Base-by-base conservation (phyloP, 1,284 basidiomycete genomes). In the Albatrellus sp. region DNA sequence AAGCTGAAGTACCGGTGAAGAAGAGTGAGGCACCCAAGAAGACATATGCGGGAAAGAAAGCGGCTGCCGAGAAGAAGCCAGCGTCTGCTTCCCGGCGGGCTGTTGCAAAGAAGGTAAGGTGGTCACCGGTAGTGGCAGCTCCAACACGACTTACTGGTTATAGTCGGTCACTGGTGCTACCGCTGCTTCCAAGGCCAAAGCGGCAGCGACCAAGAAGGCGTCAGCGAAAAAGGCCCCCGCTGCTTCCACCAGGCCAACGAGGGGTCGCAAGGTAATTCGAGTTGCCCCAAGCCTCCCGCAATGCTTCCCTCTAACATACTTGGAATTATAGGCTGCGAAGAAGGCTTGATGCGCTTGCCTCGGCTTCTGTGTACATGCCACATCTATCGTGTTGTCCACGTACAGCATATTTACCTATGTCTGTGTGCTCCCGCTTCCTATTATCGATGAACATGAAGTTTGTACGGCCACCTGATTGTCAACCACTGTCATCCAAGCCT, bases 51-150 rank as follows among this genome's bases (percentile, higher is more conserved):
- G 59, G 60, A 0, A 75, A 73, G 60, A 80, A 71, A 59, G 51
- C 61, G 10, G 54, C 60, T 8, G 52, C 68, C n/a, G 46, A 58
- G 8, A 78, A 72, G 67, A 80, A 77, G 63, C 61, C 65, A 0
- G 61, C 61, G 4, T 50, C 63, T 2, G 44, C 69, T 14, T 66
- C 71, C 41, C 69, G 68, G 56, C 69, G 77, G 35, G 70, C 64
- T 42, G 34, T 64, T 9, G 72, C 68, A 2, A 78, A 78, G 69
- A 76, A 74, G 69, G 76, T 75, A 20, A 39, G 24, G 3, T 5
- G 9, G 24, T 45, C 11, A 31, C 38, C 37, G 16, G 5, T 36
- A 4, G 9, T 29, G 11, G 40, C 16, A 14, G 13, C 39, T 29
- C 24, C 9, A 36, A 28, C 24, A 13, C 20, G 24, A 52, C n/a